phyloP scores from a whole-genome alignment of 2,329 filamentous ascomycete genomes.

The Ophiostoma tasmaniense region DNA sequence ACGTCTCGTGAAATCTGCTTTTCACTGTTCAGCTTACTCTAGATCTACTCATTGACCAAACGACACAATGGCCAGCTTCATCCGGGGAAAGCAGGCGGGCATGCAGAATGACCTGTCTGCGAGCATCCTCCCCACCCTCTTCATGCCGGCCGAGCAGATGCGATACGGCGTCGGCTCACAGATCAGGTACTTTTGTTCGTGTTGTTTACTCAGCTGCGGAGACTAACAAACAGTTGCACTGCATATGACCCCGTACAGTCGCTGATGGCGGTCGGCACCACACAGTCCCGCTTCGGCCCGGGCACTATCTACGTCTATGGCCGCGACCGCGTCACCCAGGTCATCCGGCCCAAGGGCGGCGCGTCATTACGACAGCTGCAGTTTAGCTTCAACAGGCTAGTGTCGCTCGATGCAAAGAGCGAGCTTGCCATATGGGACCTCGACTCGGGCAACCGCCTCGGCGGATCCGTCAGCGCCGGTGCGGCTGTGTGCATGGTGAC shows the following conservation, averaged over 20 bases:
- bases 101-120: slow-evolving; percentile 85
- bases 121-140: slow-evolving; percentile 67
- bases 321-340: slow-evolving; percentile 67
- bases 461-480: slow-evolving; percentile 67
- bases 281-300: slow-evolving; percentile 73
- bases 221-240: background rate
- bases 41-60: background rate
- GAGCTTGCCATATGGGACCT: slow-evolving; percentile 80
- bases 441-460: slow-evolving; percentile 56
- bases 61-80: slow-evolving; percentile 63
- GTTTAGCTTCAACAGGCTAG: slow-evolving; percentile 77
- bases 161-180: slow-evolving; percentile 76
- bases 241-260: slow-evolving; percentile 93
- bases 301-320: slow-evolving; percentile 88
- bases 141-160: slow-evolving; percentile 73
- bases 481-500: slow-evolving; percentile 65
- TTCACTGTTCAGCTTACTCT: background rate
- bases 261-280: slow-evolving; percentile 83
- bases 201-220: slow-evolving; percentile 29
- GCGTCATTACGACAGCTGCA: slow-evolving; percentile 69
- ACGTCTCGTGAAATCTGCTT: background rate
- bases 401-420: slow-evolving; percentile 78
- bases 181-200: slow-evolving; percentile 43
- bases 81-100: slow-evolving; percentile 87
- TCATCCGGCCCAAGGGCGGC: slow-evolving; percentile 60